A percentile compares a stretch with the other conserved stretches of the same genome.
phyloP scores from a whole-genome alignment of 441 rosid species.

The Hura crepitans region DNA sequence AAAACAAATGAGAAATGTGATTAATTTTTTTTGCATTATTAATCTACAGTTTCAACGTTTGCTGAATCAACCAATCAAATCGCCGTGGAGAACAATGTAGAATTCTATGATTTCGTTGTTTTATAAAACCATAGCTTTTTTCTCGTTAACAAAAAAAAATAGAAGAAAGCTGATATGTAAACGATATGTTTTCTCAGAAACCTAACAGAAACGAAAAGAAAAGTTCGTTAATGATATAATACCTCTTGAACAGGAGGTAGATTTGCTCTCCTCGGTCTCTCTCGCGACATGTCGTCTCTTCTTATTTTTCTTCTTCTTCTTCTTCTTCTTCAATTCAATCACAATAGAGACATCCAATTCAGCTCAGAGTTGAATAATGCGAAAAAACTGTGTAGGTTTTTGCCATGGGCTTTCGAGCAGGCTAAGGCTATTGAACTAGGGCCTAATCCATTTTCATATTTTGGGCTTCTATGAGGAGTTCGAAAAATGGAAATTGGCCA shows the following conservation, averaged over 20 bases:
- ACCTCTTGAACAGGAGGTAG: slow-evolving; percentile 88
- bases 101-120: neutral
- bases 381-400: neutral
- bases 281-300: slow-evolving; percentile 52
- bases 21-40: neutral
- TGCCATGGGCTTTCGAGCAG: neutral
- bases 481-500: neutral
- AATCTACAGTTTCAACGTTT: neutral
- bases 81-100: neutral
- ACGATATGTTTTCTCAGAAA: slow-evolving; percentile 6
- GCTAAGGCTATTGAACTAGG: neutral
- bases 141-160: neutral
- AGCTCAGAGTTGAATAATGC: neutral
- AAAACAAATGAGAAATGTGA: neutral
- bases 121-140: neutral
- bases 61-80: neutral
- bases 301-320: slow-evolving; percentile 4
- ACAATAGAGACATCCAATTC: neutral
- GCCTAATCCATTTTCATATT: neutral
- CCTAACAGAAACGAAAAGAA: slow-evolving; percentile 10
- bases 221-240: neutral
- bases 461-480: neutral
- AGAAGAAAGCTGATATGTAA: neutral
- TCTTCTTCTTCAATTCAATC: neutral
- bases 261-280: slow-evolving; percentile 45